Conservation (phyloP, 768 basidiomycete genomes). For the Leucocoprinus birnbaumii region DNA sequence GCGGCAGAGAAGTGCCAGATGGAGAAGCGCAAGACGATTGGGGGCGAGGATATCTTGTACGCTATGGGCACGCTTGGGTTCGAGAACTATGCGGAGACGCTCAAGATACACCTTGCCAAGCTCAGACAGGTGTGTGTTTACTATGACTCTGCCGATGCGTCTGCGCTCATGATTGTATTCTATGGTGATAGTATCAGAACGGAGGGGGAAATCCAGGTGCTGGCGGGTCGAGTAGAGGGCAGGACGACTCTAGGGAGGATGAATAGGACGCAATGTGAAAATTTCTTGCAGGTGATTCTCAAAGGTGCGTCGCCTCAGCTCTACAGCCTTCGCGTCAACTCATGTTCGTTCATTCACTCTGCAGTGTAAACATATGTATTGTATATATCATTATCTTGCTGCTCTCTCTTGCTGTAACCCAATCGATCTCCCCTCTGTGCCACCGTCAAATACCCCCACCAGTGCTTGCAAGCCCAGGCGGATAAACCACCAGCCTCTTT, state of each 20-base stretch:
- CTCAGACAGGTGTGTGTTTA: slow-evolving; percentile 64
- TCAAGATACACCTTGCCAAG: slow-evolving; percentile 92
- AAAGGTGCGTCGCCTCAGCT: not conserved
- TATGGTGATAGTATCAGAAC: slow-evolving; percentile 6
- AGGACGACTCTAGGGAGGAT: slow-evolving; percentile 3
- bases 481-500: too few relatives aligned
- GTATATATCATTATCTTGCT: slow-evolving; percentile 5
- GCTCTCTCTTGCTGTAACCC: not conserved
- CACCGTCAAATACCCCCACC: not conserved
- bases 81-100: slow-evolving; percentile 89
- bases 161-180: not conserved
- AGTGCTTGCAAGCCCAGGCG: not conserved
- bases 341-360: slow-evolving; percentile 35
- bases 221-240: slow-evolving; percentile 1
- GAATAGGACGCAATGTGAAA: not conserved
- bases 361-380: slow-evolving; percentile 30
- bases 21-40: slow-evolving; percentile 97
- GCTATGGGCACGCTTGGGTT: slow-evolving; percentile 94
- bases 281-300: not conserved
- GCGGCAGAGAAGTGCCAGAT: slow-evolving; percentile 92
- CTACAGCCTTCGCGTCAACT: slow-evolving; percentile 33
- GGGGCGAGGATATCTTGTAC: slow-evolving; percentile 94
- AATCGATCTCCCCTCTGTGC: not conserved
- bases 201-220: not conserved
- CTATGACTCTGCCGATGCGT: not conserved